phyloP scores from a whole-genome alignment of 495 filamentous ascomycete genomes.

The Cercophora newfieldiana region DNA sequence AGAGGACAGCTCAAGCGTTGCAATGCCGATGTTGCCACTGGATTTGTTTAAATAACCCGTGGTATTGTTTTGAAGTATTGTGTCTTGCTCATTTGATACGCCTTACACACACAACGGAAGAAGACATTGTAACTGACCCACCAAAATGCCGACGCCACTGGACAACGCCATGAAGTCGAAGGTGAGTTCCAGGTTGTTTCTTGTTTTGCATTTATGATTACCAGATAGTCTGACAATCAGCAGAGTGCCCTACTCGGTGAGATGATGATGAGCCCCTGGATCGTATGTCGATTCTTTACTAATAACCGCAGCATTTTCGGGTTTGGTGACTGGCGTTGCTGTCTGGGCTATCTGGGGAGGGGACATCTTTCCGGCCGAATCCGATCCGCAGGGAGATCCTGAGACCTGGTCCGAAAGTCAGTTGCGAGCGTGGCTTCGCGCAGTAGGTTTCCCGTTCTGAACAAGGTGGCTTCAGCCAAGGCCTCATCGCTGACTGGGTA shows the following conservation, averaged over 20 bases:
- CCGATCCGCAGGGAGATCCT: conserved; percentile 80
- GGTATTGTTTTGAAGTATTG: neutral
- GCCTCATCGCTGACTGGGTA: neutral
- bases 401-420: conserved; percentile 72
- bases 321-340: conserved; percentile 79
- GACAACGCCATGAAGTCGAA: conserved; percentile 79
- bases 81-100: neutral
- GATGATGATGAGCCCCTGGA: neutral
- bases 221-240: conserved; percentile 17
- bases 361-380: conserved; percentile 70
- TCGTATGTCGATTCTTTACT: neutral
- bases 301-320: conserved; percentile 64
- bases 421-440: conserved; percentile 70
- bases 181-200: conserved; percentile 45
- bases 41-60: conserved; percentile 1
- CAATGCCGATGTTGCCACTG: neutral
- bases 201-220: too few relatives aligned
- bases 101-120: neutral
- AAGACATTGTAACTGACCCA: neutral
- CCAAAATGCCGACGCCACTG: conserved; percentile 69
- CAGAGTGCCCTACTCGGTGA: conserved; percentile 59
- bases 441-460: conserved; percentile 52
- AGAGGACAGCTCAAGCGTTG: conserved; percentile 23
- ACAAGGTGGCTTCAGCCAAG: neutral
- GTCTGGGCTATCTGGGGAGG: conserved; percentile 81